phyloP scores from a whole-genome alignment of 2,329 filamentous ascomycete genomes.

The Drechmeria coniospora region DNA sequence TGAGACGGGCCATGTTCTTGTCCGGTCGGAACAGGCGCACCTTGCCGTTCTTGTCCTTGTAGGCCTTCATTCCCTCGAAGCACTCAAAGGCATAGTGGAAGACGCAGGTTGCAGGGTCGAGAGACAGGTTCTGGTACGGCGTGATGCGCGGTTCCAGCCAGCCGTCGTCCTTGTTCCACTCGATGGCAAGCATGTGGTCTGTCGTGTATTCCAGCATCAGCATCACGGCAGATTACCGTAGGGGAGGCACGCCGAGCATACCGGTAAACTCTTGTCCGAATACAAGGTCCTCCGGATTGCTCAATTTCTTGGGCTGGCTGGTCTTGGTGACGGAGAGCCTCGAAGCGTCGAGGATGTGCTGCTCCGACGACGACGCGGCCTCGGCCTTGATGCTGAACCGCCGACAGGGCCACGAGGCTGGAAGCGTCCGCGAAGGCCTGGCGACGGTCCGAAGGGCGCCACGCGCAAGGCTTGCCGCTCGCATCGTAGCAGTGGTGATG shows the following conservation, averaged over 20 bases:
- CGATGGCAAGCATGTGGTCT: constrained; percentile 95
- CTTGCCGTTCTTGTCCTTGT: constrained; percentile 67
- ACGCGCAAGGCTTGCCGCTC: constrained; percentile 14
- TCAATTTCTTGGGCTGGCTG: constrained; percentile 55
- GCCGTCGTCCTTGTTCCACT: constrained; percentile 77
- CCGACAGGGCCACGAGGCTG: constrained; percentile 15
- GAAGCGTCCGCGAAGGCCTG: constrained; percentile 19
- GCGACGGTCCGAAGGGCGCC: constrained; percentile 18
- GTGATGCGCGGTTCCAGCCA: constrained; percentile 74
- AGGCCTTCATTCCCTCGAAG: constrained; percentile 99
- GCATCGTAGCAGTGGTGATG: constrained; percentile 12
- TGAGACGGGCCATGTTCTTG: constrained; percentile 91
- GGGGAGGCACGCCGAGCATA: constrained; percentile 20
- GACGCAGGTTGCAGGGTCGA: constrained; percentile 91
- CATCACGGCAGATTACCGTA: not conserved
- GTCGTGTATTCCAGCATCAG: too few relatives aligned
- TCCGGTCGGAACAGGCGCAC: constrained; percentile 86
- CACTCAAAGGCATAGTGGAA: constrained; percentile 98
- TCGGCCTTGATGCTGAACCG: constrained; percentile 38
- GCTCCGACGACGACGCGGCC: constrained; percentile 33
- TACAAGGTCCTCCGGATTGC: constrained; percentile 65
- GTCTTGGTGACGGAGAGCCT: constrained; percentile 64
- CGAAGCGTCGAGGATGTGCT: constrained; percentile 58
- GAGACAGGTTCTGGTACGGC: constrained; percentile 91
- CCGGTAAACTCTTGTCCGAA: constrained; percentile 89